A percentile compares a stretch with the other conserved stretches of the same genome.
phyloP scores from a whole-genome alignment of 1,284 basidiomycete genomes.

The Austroboletus rostrupii region DNA sequence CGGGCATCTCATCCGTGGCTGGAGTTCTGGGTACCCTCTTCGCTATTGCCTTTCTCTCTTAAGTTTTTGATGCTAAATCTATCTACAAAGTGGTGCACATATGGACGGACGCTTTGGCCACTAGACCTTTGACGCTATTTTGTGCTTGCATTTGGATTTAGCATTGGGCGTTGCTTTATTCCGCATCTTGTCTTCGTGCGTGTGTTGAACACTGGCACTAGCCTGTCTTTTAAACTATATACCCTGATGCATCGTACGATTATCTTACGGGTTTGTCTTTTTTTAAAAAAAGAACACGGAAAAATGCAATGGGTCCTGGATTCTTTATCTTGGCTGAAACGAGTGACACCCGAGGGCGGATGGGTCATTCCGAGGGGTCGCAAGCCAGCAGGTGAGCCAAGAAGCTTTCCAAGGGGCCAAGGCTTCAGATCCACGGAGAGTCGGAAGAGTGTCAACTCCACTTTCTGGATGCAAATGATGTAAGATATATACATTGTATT shows the following conservation, averaged over 20 bases:
- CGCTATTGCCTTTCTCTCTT: constrained; percentile 46
- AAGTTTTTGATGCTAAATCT: constrained; percentile 7
- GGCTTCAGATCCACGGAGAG: too few species aligned
- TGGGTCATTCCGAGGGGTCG: too few species aligned
- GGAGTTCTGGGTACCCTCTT: constrained; percentile 41
- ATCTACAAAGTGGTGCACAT: constrained; percentile 2
- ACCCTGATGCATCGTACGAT: not conserved
- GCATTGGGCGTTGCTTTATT: constrained; percentile 11
- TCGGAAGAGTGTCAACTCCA: too few species aligned
- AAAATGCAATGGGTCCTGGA: too few species aligned
- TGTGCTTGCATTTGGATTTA: constrained; percentile 6
- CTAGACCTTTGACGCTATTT: not conserved
- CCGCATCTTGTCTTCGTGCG: constrained; percentile 5
- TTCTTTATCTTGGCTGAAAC: too few species aligned
- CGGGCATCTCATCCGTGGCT: constrained; percentile 38
- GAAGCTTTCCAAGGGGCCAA: too few species aligned
- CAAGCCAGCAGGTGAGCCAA: too few species aligned
- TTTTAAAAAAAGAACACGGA: too few species aligned
- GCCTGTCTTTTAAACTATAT: constrained; percentile 14
- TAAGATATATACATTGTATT: too few species aligned
- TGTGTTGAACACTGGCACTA: constrained; percentile 28
- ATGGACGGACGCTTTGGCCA: not conserved
- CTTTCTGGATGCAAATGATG: too few species aligned
- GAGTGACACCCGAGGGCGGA: too few species aligned
- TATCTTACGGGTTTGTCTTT: not conserved